Conservation (phyloP, 768 basidiomycete species). For the Cubamyces sp. region DNA sequence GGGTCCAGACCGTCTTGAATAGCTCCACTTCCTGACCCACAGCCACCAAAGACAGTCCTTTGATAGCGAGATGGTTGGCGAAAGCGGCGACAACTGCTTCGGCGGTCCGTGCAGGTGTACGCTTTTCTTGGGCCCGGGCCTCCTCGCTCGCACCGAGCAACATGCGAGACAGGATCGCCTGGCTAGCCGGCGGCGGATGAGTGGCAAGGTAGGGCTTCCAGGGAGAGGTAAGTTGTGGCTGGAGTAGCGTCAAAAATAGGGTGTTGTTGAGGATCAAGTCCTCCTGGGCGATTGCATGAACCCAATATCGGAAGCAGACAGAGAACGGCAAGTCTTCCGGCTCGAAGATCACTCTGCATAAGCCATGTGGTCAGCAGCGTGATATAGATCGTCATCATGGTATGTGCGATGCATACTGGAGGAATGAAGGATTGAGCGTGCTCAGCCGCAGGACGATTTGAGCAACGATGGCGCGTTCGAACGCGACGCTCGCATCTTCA, state of each 20-base stretch:
- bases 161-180: neutral
- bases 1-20: neutral
- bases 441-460: neutral
- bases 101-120: neutral
- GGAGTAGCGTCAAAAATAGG: neutral
- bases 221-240: neutral
- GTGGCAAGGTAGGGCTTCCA: neutral
- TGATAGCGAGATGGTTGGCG: neutral
- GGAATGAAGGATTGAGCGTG: conserved; percentile 7
- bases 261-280: neutral
- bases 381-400: neutral
- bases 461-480: conserved; percentile 1
- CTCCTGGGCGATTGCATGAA: neutral
- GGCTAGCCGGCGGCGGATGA: neutral
- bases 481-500: neutral
- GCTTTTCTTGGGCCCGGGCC: neutral
- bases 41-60: neutral
- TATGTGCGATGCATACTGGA: neutral
- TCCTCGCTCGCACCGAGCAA: neutral
- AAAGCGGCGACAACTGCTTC: neutral
- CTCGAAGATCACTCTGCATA: neutral
- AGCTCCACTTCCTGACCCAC: neutral
- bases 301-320: conserved; percentile 1
- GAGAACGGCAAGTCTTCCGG: neutral
- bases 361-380: no score